Percentiles rank a stretch among this genome's conserved stretches.
phyloP scores from a whole-genome alignment of 345 rosid species.

The Linum lewisii region DNA sequence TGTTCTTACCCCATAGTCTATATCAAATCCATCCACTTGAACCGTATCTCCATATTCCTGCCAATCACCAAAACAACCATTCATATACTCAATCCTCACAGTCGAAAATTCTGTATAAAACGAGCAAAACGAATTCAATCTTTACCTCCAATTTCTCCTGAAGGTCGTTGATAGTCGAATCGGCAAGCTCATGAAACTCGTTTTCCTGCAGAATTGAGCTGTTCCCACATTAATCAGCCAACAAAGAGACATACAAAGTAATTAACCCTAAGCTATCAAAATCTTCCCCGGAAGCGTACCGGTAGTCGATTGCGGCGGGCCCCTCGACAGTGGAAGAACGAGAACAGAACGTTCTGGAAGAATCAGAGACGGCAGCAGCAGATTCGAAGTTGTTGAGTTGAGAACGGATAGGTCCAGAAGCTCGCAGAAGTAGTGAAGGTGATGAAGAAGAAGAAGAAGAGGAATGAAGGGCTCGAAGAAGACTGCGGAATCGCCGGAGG shows the following conservation, averaged over 20 bases:
- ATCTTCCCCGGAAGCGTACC: slow-evolving; percentile 16
- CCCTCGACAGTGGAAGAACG: slow-evolving; percentile 22
- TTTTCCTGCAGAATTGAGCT: slow-evolving; percentile 74
- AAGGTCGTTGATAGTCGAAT: slow-evolving; percentile 56
- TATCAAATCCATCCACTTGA: slow-evolving; percentile 81
- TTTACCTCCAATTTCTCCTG: slow-evolving; percentile 79
- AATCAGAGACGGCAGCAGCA: not conserved
- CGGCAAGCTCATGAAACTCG: slow-evolving; percentile 75
- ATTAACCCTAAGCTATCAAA: not conserved
- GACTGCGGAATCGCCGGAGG: not conserved
- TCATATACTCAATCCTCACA: not conserved
- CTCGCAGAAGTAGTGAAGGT: not conserved
- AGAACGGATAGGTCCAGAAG: not conserved
- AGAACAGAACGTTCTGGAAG: slow-evolving; percentile 46
- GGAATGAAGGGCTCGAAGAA: not conserved
- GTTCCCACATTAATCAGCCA: slow-evolving; percentile 28
- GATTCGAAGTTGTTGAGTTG: not conserved
- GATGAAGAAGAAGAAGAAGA: not conserved
- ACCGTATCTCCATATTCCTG: slow-evolving; percentile 80
- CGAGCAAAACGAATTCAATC: not conserved
- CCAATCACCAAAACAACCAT: slow-evolving; percentile 1
- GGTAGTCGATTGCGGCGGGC: slow-evolving; percentile 45
- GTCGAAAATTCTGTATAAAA: not conserved
- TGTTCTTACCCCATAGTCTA: slow-evolving; percentile 76
- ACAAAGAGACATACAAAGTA: not conserved